Evolutionary conservation across 163 green algal genomes (phyloP), one percentile per base, ranked within the genome.

Genomic region (Volvox carteri): DNA sequence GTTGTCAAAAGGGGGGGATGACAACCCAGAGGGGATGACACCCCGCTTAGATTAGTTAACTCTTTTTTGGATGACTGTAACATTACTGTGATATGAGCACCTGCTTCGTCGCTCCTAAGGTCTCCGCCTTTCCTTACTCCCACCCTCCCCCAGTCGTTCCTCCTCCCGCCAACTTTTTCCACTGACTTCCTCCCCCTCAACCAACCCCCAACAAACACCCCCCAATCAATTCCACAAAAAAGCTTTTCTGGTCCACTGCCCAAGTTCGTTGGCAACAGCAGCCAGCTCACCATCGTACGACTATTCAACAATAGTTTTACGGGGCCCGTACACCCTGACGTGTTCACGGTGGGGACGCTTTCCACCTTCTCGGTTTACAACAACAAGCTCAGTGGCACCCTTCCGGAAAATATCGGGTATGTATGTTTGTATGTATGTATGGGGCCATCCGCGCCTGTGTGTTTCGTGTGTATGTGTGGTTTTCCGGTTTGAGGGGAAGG

Each of bases 321-420:
- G 21, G 60, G 86, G 37, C 48, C 30, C 48, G 1, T 85, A 4
- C 35, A 30, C 19, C 4, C 19, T 25, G 11, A 86, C 35, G 28
- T 85, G 2, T 86, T 80, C 75, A 50, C 39, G 16, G 56, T 78
- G 60, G 74, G 76, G 60, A 78, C 65, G 1, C 35, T 86, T 42
- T 4, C 23, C 21, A 72, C 11, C 11, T 35, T 94, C 23, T 21
- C 48, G 56, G 62, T 77, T 8, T 72, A 52, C 75, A 73, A 85
- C 76, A 94, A 94, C 89, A 72, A 62, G 18, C 52, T 94, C 25
- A 83, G 2, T 2, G 89, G 90, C 18, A 90, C 78, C 2, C 78
- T 94, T 37, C 92, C 92, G 5, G 4, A 60, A 7, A 76, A 41
- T 16, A 62, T 58, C 42, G 84, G 58, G 75, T 74, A 28, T 74